Conservation (phyloP, 2,329 filamentous ascomycete genomes). For the Raffaelea deltoideospora region DNA sequence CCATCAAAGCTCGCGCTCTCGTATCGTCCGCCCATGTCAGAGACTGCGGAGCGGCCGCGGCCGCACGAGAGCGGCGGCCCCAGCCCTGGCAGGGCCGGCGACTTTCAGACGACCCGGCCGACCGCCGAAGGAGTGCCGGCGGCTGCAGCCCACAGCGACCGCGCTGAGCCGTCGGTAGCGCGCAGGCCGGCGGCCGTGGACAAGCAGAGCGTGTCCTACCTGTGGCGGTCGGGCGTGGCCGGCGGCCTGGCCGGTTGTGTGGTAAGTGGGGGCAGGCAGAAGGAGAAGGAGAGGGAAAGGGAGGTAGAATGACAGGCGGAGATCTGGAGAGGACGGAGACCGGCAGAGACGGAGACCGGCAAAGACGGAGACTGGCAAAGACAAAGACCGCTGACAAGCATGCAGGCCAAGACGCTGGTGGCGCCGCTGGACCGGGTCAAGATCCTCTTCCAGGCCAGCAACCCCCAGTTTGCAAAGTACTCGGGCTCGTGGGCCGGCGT, state of each 20-base stretch:
- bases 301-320: neutral
- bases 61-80: conserved; percentile 18
- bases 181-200: no score
- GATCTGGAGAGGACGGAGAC: no score
- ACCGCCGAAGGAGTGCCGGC: neutral
- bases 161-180: conserved; percentile 24
- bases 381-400: neutral
- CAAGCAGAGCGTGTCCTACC: conserved; percentile 68
- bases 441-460: conserved; percentile 93
- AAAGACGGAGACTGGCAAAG: no score
- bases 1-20: conserved; percentile 1
- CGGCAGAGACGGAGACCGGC: no score
- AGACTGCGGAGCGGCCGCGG: conserved; percentile 25
- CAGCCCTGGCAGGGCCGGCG: no score
- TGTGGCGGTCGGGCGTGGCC: conserved; percentile 68
- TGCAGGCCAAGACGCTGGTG: conserved; percentile 83
- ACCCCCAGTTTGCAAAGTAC: conserved; percentile 88
- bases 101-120: no score
- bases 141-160: conserved; percentile 11
- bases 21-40: conserved; percentile 31
- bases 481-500: conserved; percentile 78
- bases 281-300: neutral
- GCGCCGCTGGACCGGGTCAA: conserved; percentile 95
- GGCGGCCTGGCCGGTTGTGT: conserved; percentile 86
- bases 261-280: conserved; percentile 36